Conservation (phyloP, 164 flowering plant genomes). For the Vitis vinifera region DNA sequence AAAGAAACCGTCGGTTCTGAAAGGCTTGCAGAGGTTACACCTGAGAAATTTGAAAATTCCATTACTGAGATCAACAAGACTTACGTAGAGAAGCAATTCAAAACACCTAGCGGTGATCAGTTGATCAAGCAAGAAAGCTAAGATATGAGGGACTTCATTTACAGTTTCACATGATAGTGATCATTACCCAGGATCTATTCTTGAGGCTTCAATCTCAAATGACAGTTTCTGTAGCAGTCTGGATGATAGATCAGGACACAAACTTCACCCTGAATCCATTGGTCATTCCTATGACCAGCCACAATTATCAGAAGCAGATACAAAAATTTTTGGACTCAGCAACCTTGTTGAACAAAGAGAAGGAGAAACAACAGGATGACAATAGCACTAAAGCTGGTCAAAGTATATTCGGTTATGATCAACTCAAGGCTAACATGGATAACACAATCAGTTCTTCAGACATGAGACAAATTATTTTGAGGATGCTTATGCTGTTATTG, state of each 20-base stretch:
- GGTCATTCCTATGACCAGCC: conserved; percentile 24
- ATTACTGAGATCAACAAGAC: conserved; percentile 28
- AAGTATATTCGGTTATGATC: too few relatives aligned
- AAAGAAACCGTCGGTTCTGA: conserved; percentile 46
- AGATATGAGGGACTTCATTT: conserved; percentile 32
- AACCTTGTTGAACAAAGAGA: conserved; percentile 26
- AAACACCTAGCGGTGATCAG: conserved; percentile 28
- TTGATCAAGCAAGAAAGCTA: conserved; percentile 43
- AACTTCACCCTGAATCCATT: conserved; percentile 28
- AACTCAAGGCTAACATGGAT: too few relatives aligned
- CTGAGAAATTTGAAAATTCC: conserved; percentile 7
- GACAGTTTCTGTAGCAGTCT: conserved; percentile 70
- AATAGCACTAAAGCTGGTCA: too few relatives aligned
- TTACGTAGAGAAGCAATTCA: conserved; percentile 16
- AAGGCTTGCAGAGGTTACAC: conserved; percentile 23
- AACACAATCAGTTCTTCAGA: too few relatives aligned
- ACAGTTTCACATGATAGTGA: conserved; percentile 24
- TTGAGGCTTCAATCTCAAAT: conserved; percentile 82
- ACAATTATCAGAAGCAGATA: conserved; percentile 24
- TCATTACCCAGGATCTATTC: conserved; percentile 83
- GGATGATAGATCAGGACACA: conserved; percentile 58
- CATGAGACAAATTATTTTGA: too few relatives aligned
- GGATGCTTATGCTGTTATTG: too few relatives aligned
- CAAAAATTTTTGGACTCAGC: conserved; percentile 54
- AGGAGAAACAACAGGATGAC: too few relatives aligned